Evolutionary conservation across 1,284 basidiomycete genomes (phyloP), one percentile per base, ranked within the genome.

Genomic region (Limonomyces culmigenus): DNA sequence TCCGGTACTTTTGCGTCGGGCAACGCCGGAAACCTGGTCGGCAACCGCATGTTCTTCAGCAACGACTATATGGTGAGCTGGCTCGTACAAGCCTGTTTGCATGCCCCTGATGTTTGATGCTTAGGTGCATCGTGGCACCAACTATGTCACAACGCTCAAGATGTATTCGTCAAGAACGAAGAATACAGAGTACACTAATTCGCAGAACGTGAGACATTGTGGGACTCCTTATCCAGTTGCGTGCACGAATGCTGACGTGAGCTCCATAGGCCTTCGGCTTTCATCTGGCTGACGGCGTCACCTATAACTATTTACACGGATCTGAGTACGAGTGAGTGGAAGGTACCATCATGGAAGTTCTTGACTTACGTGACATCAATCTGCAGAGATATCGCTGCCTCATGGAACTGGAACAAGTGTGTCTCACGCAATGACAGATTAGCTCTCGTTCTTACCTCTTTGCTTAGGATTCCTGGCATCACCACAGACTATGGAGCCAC

Each of bases 381-480:
- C n/a, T n/a, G n/a, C n/a, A n/a, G n/a, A n/a, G 73, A 79, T 45
- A 74, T 78, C 16, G 57, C 64, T 5, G 74, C 67, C 1, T 60
- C 67, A 2, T 78, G 74, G 75, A 74, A 81, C 47, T 81, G 75
- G 75, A 67, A 76, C 44, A 54, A n/a, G n/a, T n/a, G n/a, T n/a
- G n/a, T n/a, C n/a, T n/a, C n/a, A n/a, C n/a, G n/a, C n/a, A n/a
- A n/a, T n/a, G n/a, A n/a, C n/a, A n/a, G n/a, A n/a, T n/a, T n/a
- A n/a, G n/a, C n/a, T n/a, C n/a, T n/a, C n/a, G n/a, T n/a, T n/a
- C n/a, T n/a, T n/a, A n/a, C n/a, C n/a, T n/a, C n/a, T n/a, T n/a
- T n/a, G n/a, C n/a, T n/a, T n/a, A n/a, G 77, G 12, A 68, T 80
- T 31, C 76, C 77, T 3, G 76, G 77, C 1, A 78, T 57, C 14